A percentile compares a stretch with the other conserved stretches of the same genome.
phyloP scores from a whole-genome alignment of 2,329 filamentous ascomycete species.

The Madurella fahalii region DNA sequence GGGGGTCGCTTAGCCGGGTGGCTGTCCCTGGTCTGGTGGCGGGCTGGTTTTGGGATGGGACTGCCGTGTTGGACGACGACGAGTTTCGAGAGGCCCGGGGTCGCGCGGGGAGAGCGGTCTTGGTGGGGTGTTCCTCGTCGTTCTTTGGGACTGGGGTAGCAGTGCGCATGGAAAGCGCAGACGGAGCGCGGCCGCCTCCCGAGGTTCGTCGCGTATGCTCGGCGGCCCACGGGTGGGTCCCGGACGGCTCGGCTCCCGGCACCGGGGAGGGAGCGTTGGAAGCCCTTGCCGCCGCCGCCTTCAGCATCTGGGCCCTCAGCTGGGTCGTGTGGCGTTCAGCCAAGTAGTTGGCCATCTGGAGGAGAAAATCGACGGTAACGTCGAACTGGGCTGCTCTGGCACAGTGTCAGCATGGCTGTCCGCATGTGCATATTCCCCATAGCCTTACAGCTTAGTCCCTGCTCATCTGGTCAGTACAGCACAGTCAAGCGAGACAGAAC shows the following conservation, averaged over 20 bases:
- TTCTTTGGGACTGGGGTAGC: constrained; percentile 46
- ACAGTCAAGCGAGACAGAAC: background rate
- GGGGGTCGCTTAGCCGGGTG: constrained; percentile 28
- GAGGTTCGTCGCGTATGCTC: constrained; percentile 53
- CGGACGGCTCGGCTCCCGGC: constrained; percentile 45
- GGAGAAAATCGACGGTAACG: constrained; percentile 80
- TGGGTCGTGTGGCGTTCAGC: constrained; percentile 89
- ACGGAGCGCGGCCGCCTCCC: constrained; percentile 44
- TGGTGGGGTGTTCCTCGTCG: constrained; percentile 35
- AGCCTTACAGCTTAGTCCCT: constrained; percentile 73
- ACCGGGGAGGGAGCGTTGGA: constrained; percentile 55
- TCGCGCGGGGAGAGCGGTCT: constrained; percentile 36
- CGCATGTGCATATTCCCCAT: background rate
- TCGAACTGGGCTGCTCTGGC: constrained; percentile 69
- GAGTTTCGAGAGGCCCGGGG: constrained; percentile 45
- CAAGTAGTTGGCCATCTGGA: constrained; percentile 90
- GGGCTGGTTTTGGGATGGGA: constrained; percentile 33
- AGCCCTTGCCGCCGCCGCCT: constrained; percentile 54
- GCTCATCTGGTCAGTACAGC: constrained; percentile 10
- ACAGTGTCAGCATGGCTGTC: constrained; percentile 23
- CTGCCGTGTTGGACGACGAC: constrained; percentile 45
- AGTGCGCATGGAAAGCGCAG: constrained; percentile 52
- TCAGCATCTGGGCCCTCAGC: constrained; percentile 81
- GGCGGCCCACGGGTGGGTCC: constrained; percentile 29
- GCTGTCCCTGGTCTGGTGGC: constrained; percentile 24